Conservation (phyloP, 108 stramenopile species). For the Schizochytrium sp. region DNA sequence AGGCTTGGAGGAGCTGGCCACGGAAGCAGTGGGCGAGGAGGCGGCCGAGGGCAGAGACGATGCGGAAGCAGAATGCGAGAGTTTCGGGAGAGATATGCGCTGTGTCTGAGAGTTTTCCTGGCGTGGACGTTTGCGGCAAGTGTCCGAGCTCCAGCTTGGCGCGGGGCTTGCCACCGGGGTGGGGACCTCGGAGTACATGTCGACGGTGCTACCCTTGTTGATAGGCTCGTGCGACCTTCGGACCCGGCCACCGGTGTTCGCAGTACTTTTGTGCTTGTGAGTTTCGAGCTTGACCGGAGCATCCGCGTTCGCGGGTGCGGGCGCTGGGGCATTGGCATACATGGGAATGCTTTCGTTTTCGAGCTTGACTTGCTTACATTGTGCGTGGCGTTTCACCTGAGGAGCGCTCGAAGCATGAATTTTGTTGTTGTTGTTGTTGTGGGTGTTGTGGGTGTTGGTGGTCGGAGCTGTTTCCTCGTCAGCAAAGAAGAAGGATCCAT, state of each 20-base stretch:
- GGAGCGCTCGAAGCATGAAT: background rate
- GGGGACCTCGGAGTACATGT: background rate
- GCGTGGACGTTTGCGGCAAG: background rate
- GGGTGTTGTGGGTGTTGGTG: background rate
- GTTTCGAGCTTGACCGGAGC: too few species aligned
- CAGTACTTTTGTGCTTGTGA: too few species aligned
- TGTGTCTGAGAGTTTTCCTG: too few species aligned
- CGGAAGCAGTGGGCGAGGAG: background rate
- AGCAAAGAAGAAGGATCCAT: background rate
- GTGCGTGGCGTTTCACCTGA: background rate
- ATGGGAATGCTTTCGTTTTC: background rate
- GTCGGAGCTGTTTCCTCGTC: background rate
- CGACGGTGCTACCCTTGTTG: background rate
- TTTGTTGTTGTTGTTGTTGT: background rate
- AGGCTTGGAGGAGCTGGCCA: background rate
- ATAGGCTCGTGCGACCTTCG: background rate
- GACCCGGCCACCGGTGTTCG: too few species aligned
- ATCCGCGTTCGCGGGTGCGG: too few species aligned
- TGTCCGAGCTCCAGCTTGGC: background rate
- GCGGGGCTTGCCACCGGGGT: background rate
- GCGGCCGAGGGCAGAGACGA: background rate
- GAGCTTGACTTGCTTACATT: background rate
- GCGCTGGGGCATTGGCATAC: background rate
- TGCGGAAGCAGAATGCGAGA: too few species aligned
- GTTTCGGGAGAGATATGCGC: too few species aligned